Percentiles rank a stretch among this genome's conserved stretches.
These are phyloP conservation scores for Cylindrodendrum hubeiense DNA, from an alignment of 2,329 filamentous ascomycete species.

Conservation along the genomic window DNA sequence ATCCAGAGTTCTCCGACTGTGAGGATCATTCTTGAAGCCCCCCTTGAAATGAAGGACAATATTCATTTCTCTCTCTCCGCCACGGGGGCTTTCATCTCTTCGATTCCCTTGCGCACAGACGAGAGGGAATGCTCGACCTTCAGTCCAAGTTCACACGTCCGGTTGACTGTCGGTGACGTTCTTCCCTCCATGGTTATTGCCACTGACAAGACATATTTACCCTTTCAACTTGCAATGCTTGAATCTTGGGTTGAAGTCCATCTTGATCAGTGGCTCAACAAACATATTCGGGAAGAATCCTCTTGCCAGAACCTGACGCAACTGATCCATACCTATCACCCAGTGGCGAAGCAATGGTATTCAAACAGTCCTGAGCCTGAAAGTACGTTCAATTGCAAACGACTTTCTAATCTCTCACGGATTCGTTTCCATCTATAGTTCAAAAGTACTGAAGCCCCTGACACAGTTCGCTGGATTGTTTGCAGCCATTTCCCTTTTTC, in stretches of 20 bases:
- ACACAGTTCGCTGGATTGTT: constrained; percentile 4
- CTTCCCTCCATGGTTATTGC: constrained; percentile 5
- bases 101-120: constrained; percentile 2
- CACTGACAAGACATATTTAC: not conserved
- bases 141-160: constrained; percentile 20
- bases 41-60: constrained; percentile 14
- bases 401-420: not conserved
- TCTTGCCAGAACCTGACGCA: constrained; percentile 46
- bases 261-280: constrained; percentile 54
- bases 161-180: rapidly evolving
- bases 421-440: constrained; percentile 26
- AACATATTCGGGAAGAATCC: constrained; percentile 31
- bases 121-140: not conserved
- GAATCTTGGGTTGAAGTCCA: constrained; percentile 62
- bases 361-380: constrained; percentile 53
- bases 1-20: constrained; percentile 70
- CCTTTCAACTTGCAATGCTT: constrained; percentile 51
- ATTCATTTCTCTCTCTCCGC: constrained; percentile 18
- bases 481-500: constrained; percentile 18
- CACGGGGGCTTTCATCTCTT: constrained; percentile 26
- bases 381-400: not conserved
- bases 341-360: constrained; percentile 49
- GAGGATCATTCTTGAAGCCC: constrained; percentile 66
- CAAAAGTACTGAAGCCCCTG: not conserved
- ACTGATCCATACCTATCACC: constrained; percentile 53